phyloP scores from a whole-genome alignment of 257 asterid genomes.

The Solanum etuberosum region DNA sequence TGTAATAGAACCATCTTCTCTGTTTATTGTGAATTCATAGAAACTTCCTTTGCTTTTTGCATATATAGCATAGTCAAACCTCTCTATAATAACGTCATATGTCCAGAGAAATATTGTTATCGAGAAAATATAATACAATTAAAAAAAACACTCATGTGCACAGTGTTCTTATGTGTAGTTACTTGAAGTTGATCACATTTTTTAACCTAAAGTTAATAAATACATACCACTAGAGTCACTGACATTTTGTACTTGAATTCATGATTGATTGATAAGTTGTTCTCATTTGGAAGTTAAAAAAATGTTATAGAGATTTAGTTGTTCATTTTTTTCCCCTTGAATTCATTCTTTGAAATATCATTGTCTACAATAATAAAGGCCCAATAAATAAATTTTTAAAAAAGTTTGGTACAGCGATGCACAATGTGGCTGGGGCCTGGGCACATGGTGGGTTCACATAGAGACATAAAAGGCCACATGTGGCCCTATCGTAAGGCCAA shows the following conservation, averaged over 20 bases:
- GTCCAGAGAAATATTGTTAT: neutral
- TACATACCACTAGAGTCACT: neutral
- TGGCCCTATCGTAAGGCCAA: neutral
- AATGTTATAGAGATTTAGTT: neutral
- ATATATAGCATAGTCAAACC: neutral
- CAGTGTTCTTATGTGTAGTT: neutral
- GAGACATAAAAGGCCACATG: neutral
- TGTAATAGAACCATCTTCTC: neutral
- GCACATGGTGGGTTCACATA: slow-evolving; percentile 7
- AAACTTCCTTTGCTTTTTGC: neutral
- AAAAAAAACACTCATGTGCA: neutral
- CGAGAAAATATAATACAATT: neutral
- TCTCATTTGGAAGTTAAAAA: neutral
- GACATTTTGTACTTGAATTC: neutral
- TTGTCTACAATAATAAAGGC: neutral
- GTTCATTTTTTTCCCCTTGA: neutral
- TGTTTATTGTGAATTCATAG: neutral
- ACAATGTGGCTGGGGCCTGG: neutral
- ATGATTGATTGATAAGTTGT: neutral
- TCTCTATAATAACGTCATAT: neutral
- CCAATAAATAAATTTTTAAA: neutral
- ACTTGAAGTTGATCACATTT: neutral
- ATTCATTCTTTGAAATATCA: neutral
- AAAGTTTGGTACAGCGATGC: neutral
- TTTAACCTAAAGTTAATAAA: neutral